phyloP scores from a whole-genome alignment of 2,329 filamentous ascomycete species.

The Trichoderma cornu-damae region DNA sequence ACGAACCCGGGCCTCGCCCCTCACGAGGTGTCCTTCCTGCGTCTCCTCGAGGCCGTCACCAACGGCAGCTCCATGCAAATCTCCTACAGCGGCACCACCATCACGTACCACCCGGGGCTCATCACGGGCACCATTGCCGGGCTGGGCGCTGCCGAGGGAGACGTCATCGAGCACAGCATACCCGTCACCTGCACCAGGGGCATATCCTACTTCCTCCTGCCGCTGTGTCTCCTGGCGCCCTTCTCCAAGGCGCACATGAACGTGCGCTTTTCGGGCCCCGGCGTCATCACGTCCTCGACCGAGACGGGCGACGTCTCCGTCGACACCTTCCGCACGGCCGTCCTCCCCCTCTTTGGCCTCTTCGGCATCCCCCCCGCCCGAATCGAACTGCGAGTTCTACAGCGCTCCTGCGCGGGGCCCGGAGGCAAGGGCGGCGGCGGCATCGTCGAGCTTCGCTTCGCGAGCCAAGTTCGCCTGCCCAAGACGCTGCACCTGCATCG shows the following conservation, averaged over 20 bases:
- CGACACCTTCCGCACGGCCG: slow-evolving; percentile 88
- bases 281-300: slow-evolving; percentile 86
- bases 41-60: slow-evolving; percentile 87
- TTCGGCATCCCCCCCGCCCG: slow-evolving; percentile 78
- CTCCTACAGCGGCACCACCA: slow-evolving; percentile 88
- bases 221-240: slow-evolving; percentile 82
- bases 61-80: slow-evolving; percentile 95
- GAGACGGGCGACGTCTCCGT: slow-evolving; percentile 80
- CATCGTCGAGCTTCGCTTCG: slow-evolving; percentile 88
- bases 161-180: slow-evolving; percentile 76
- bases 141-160: slow-evolving; percentile 62
- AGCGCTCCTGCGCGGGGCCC: slow-evolving; percentile 69
- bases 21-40: slow-evolving; percentile 92
- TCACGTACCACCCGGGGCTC: slow-evolving; percentile 86
- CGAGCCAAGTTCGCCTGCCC: slow-evolving; percentile 85
- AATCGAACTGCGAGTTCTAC: slow-evolving; percentile 79
- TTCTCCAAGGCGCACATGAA: slow-evolving; percentile 92
- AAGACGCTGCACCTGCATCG: slow-evolving; percentile 87
- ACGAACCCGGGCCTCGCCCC: slow-evolving; percentile 84
- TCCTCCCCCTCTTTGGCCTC: slow-evolving; percentile 81
- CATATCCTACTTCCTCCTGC: slow-evolving; percentile 85
- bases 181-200: slow-evolving; percentile 73
- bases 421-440: slow-evolving; percentile 78
- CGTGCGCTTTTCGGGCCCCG: slow-evolving; percentile 81
- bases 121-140: slow-evolving; percentile 81